These are phyloP conservation scores for Phytophthora aleatoria DNA, from an alignment of 352 stramenopile genomes.

Conservation along the genomic window DNA sequence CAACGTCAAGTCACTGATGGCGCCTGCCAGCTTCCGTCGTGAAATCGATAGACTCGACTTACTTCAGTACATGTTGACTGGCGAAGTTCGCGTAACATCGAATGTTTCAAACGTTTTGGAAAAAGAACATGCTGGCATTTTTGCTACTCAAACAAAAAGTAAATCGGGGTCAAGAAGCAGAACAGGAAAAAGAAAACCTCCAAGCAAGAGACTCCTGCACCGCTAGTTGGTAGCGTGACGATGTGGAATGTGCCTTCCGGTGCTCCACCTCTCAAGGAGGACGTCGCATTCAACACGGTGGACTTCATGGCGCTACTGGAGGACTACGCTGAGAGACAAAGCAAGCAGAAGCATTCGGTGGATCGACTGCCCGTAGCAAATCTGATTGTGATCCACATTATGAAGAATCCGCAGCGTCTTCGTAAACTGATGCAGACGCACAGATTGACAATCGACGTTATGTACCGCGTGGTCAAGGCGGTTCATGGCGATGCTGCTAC, in stretches of 20 bases:
- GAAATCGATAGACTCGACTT: conserved; percentile 26
- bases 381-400: conserved; percentile 29
- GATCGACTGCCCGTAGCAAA: conserved; percentile 27
- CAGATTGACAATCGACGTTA: conserved; percentile 2
- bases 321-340: neutral
- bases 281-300: conserved; percentile 1
- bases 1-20: neutral
- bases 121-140: conserved; percentile 2
- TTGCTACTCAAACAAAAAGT: neutral
- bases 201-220: neutral
- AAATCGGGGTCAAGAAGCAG: conserved; percentile 7
- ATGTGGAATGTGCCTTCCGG: conserved; percentile 1
- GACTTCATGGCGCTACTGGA: neutral
- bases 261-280: neutral
- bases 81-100: conserved; percentile 17
- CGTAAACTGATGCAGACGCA: neutral
- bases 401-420: conserved; percentile 24
- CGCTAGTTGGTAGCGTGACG: neutral
- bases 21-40: conserved; percentile 15
- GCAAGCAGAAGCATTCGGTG: neutral
- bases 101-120: neutral
- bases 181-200: conserved; percentile 9
- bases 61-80: conserved; percentile 32
- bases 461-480: conserved; percentile 2
- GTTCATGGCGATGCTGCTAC: neutral